Evolutionary conservation across 495 filamentous ascomycete genomes (phyloP).

Genomic region (Penicillium waksmanii): DNA sequence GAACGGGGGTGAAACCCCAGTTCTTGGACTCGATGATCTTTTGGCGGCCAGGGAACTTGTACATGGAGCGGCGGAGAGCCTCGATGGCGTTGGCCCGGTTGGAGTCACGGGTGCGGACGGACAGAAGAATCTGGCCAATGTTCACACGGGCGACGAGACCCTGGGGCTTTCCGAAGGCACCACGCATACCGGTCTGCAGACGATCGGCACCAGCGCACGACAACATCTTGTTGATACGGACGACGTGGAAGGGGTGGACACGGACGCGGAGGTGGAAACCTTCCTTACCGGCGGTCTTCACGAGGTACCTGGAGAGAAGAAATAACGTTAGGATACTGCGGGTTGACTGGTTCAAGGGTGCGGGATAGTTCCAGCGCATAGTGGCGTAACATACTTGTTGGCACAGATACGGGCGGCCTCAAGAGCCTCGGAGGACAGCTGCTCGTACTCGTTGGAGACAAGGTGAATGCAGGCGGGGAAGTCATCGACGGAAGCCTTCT

Average conservation of each 20-base stretch:
- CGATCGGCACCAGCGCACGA: constrained; percentile 99
- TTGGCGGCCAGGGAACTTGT: constrained; percentile 99
- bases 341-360: neutral
- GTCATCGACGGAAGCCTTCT: constrained; percentile 97
- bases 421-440: constrained; percentile 97
- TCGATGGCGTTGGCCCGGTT: constrained; percentile 92
- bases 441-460: constrained; percentile 99
- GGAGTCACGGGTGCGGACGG: constrained; percentile 91
- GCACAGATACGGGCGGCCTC: constrained; percentile 99
- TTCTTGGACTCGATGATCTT: constrained; percentile 99
- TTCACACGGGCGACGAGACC: constrained; percentile 97
- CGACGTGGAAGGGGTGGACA: constrained; percentile 98
- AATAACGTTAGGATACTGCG: constrained; percentile 13
- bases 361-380: neutral
- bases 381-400: constrained; percentile 74
- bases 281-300: constrained; percentile 98
- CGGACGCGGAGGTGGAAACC: constrained; percentile 98
- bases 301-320: constrained; percentile 68
- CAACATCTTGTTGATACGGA: constrained; percentile 99
- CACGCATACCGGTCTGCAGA: constrained; percentile 99
- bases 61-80: constrained; percentile 97
- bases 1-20: constrained; percentile 98
- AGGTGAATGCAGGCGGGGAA: constrained; percentile 98
- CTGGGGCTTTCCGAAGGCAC: constrained; percentile 99
- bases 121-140: constrained; percentile 98